A percentile compares a stretch with the other conserved stretches of the same genome.
Conservation (phyloP, 176 grass and related monocot genomes). For the Lolium multiflorum region DNA sequence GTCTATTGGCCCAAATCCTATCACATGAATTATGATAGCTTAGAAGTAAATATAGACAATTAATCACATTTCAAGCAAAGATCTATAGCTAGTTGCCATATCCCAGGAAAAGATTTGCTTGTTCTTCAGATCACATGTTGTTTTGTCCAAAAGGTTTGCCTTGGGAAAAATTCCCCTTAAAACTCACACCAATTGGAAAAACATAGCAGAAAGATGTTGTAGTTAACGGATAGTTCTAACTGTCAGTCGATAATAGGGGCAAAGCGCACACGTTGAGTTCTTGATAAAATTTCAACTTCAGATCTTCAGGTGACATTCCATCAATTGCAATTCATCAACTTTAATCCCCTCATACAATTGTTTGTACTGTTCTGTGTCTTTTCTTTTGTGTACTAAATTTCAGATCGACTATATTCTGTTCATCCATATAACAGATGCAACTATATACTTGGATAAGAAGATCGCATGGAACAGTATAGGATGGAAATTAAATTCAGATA, state of each 20-base stretch:
- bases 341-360: neutral
- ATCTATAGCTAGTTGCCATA: neutral
- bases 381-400: neutral
- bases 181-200: neutral
- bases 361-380: neutral
- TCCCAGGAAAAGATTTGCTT: neutral
- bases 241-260: neutral
- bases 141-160: neutral
- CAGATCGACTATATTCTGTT: neutral
- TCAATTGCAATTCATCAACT: neutral
- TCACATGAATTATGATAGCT: neutral
- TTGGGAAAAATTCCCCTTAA: neutral
- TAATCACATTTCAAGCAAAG: constrained; percentile 6
- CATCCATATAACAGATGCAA: neutral
- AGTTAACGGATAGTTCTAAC: neutral
- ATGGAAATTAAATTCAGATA: constrained; percentile 23
- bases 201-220: neutral
- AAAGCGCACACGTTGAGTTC: neutral
- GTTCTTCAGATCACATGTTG: neutral
- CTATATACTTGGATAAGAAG: neutral
- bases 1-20: constrained; percentile 55
- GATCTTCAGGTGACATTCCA: neutral
- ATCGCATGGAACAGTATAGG: neutral
- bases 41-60: constrained; percentile 1
- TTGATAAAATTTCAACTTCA: neutral